A percentile compares a stretch with the other conserved stretches of the same genome.
phyloP scores from a whole-genome alignment of 179 eudicot genomes.

The Camellia oleifera region DNA sequence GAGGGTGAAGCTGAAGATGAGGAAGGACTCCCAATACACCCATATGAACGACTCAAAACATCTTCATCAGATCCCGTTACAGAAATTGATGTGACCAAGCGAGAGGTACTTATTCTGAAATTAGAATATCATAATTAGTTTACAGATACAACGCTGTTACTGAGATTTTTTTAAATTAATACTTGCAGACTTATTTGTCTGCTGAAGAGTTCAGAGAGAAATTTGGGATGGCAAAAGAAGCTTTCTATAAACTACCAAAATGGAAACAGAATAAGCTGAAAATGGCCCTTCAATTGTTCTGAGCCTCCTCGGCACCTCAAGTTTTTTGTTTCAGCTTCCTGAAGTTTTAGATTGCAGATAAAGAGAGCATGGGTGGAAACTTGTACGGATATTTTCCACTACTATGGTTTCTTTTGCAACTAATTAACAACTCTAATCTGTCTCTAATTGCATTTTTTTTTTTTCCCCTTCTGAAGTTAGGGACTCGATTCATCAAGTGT shows the following conservation, averaged over 20 bases:
- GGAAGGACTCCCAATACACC: conserved; percentile 69
- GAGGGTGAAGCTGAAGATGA: conserved; percentile 88
- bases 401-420: conserved; percentile 4
- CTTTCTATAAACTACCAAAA: conserved; percentile 83
- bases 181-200: conserved; percentile 74
- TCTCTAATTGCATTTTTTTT: background rate
- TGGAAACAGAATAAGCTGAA: conserved; percentile 99
- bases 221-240: conserved; percentile 72
- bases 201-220: conserved; percentile 80
- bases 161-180: background rate
- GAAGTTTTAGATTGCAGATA: conserved; percentile 24
- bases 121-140: background rate
- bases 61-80: conserved; percentile 64
- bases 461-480: conserved; percentile 36
- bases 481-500: conserved; percentile 30
- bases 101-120: conserved; percentile 61
- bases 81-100: conserved; percentile 84
- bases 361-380: conserved; percentile 23
- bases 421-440: background rate
- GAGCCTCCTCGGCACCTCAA: conserved; percentile 19
- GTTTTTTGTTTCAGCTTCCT: conserved; percentile 20
- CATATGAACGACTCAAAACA: conserved; percentile 79
- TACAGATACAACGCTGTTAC: background rate
- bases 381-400: conserved; percentile 20
- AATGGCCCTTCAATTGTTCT: conserved; percentile 74